Conservation (phyloP, 2,329 filamentous ascomycete genomes). For the Alternaria arborescens region DNA sequence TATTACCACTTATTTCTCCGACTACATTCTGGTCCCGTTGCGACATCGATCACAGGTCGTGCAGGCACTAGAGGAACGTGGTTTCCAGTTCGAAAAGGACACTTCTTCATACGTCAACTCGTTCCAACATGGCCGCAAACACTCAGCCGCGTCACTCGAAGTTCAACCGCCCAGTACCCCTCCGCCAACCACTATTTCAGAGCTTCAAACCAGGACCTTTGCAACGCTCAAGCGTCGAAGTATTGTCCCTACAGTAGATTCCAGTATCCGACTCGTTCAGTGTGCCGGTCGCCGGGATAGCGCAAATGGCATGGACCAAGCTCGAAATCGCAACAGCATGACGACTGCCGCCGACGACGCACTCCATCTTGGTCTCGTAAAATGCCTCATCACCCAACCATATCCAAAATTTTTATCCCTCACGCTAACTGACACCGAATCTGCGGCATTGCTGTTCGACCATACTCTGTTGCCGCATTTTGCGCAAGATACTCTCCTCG, state of each 20-base stretch:
- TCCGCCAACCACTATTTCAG: slow-evolving; percentile 77
- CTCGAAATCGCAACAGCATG: slow-evolving; percentile 38
- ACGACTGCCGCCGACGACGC: slow-evolving; percentile 52
- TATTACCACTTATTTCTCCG: slow-evolving; percentile 97
- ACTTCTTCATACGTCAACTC: slow-evolving; percentile 69
- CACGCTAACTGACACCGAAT: slow-evolving; percentile 76
- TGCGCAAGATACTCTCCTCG: slow-evolving; percentile 72
- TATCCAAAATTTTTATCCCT: slow-evolving; percentile 75
- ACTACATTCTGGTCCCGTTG: slow-evolving; percentile 90
- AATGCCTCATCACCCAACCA: slow-evolving; percentile 58
- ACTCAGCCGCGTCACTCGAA: slow-evolving; percentile 57
- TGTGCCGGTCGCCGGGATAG: slow-evolving; percentile 72
- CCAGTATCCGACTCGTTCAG: slow-evolving; percentile 75
- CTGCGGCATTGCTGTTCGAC: slow-evolving; percentile 77
- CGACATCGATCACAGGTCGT: slow-evolving; percentile 78
- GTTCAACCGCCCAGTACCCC: slow-evolving; percentile 70
- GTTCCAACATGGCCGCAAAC: slow-evolving; percentile 59
- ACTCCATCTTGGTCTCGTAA: slow-evolving; percentile 58
- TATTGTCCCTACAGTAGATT: slow-evolving; percentile 76
- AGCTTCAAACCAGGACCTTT: slow-evolving; percentile 86
- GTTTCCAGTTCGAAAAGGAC: slow-evolving; percentile 79
- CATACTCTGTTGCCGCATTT: slow-evolving; percentile 69
- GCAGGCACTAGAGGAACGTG: slow-evolving; percentile 76
- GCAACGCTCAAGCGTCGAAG: slow-evolving; percentile 78
- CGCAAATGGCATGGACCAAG: slow-evolving; percentile 35